Base-by-base conservation (phyloP, 495 filamentous ascomycete genomes). In the Astrothelium subdiscretum region DNA sequence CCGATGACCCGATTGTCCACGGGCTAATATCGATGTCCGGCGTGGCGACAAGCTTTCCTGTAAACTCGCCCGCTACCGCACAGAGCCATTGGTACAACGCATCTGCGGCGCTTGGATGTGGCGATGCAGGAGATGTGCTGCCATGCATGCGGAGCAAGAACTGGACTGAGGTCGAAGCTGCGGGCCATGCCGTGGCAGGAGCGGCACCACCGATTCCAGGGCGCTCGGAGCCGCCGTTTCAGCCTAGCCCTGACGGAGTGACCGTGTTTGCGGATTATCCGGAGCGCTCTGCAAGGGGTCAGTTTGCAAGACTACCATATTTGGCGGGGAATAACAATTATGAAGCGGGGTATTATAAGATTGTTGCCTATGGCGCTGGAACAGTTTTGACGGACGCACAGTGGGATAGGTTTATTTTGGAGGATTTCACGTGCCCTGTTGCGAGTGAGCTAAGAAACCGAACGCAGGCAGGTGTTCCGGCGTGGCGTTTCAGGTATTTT, bases 91-190 rank as follows among this genome's bases (percentile, higher is more conserved):
- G 40, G 38, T 29, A 54, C 59, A 62, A 61, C 29, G 58, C 62
- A 12, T 15, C 31, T 5, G 63, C 26, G 20, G 44, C 22, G 13
- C 38, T 65, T 2, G 63, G 59, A 1, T 65, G 63, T 58, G 42
- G 31, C 54, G 43, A 54, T 59, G 60, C 73, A 10, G 58, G 38
- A 3, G 60, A 59, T 11, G 32, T 22, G 59, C 61, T 81, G 12
- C 59, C 68, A 1, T 85, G 81, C 66, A 77, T 84, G 74, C 75
- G 77, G 11, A 52, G 54, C 29, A 63, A 70, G 44, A 71, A 75
- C 59, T 67, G 66, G 51, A 64, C 59, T 3, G 71, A 64, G 3
- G 67, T 80, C 32, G 29, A 58, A 15, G 61, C 61, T 2, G 61
- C 61, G 35, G 58, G 24, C n/a, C 58, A 44, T 44, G 32, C 24